Evolutionary conservation across 2,329 filamentous ascomycete genomes (phyloP), one percentile per base, ranked within the genome.

Genomic region (Albophoma yamanashiensis): DNA sequence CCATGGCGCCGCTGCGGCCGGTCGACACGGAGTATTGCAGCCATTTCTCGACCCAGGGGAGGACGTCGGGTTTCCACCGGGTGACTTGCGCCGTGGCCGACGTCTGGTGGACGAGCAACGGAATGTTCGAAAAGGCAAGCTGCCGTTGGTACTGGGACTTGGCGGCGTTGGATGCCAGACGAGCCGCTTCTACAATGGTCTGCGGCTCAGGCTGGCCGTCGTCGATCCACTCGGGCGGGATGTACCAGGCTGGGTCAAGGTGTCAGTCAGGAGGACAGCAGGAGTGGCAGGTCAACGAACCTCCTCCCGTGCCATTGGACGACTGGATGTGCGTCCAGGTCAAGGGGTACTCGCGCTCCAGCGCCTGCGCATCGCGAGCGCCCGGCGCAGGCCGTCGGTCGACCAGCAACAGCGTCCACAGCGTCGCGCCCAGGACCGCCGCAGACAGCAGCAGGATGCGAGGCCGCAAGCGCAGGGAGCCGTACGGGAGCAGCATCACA

Each of bases 41-140:
- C 65, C 66, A 68, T 55, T 60, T 60, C 59, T 68, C 65, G 27
- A 68, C 59, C 55, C 63, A 68, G 14, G 59, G 58, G 5, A 68
- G 57, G 6, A 67, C 43, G 11, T 63, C 55, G 31, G 59, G 45
- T 27, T 66, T 66, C 64, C 66, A 61, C 20, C 58, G 52, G 31
- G 61, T 55, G 39, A 65, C 31, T 6, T 62, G 57, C 52, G 65
- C 60, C 1, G 64, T 59, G 22, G 62, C 63, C 43, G 62, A 65
- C 12, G 65, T 68, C 39, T 68, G 66, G 55, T 68, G 66, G 22
- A 67, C 62, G 25, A 68, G 58, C 9, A 67, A 58, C 7, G 66
- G 66, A n/a, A 68, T 67, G n/a, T 64, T 66, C 55, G 66, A 67
- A 57, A 61, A 65, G 34, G 62, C 57, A 1, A 66, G 47, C 53